A percentile compares a stretch with the other conserved stretches of the same genome.
Conservation (phyloP, 257 asterid genomes). For the Solanum chiquidenum region DNA sequence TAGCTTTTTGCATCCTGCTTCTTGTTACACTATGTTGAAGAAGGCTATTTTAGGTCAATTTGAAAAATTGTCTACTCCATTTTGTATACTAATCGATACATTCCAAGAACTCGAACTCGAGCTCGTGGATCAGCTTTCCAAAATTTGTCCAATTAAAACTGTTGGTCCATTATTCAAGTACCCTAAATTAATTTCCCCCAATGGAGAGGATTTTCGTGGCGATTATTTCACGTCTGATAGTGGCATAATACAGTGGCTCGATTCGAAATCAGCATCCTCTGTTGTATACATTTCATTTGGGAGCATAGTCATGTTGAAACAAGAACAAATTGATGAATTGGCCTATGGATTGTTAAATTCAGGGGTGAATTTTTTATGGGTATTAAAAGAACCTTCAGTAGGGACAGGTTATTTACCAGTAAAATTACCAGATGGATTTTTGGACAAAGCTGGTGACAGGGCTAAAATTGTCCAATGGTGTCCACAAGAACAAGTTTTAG, state of each 20-base stretch:
- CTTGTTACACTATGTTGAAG: constrained; percentile 16
- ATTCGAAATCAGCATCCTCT: constrained; percentile 30
- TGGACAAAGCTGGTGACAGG: constrained; percentile 37
- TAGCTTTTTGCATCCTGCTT: constrained; percentile 41
- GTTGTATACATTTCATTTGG: constrained; percentile 85
- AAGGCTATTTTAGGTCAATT: constrained; percentile 46
- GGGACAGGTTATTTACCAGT: constrained; percentile 5
- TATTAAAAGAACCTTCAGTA: constrained; percentile 28
- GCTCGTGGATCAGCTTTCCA: constrained; percentile 27
- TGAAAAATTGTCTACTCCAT: constrained; percentile 30
- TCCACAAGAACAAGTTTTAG: constrained; percentile 66
- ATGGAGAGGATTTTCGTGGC: constrained; percentile 8
- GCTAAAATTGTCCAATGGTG: constrained; percentile 65
- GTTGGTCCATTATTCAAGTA: constrained; percentile 61
- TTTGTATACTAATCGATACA: constrained; percentile 56
- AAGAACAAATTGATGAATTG: constrained; percentile 59
- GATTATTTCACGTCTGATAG: constrained; percentile 36
- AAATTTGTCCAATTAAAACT: constrained; percentile 36
- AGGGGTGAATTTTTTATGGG: constrained; percentile 56
- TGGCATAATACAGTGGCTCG: constrained; percentile 43
- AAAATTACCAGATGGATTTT: constrained; percentile 40
- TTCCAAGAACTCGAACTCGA: constrained; percentile 50
- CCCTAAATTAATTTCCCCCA: background rate
- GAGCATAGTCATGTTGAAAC: constrained; percentile 41
- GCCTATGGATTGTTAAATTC: constrained; percentile 50